phyloP scores from a whole-genome alignment of 73 alveolate species.

The Breviolum minutum region DNA sequence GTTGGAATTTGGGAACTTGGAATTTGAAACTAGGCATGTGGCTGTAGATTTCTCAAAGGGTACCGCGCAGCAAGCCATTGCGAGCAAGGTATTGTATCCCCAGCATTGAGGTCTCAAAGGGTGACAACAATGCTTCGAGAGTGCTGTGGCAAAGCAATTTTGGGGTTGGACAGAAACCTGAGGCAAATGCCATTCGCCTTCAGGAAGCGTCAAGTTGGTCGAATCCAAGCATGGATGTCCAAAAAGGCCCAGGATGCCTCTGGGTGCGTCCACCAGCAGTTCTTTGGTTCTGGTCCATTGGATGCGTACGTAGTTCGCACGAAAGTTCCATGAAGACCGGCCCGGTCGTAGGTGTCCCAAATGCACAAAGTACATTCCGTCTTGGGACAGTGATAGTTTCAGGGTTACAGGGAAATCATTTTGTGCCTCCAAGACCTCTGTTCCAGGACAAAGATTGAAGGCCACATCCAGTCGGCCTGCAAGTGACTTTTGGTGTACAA shows the following conservation, averaged over 20 bases:
- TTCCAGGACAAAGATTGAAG: conserved; percentile 63
- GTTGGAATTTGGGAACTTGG: conserved; percentile 42
- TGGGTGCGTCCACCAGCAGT: neutral
- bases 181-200: conserved; percentile 51
- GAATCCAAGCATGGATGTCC: conserved; percentile 38
- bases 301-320: conserved; percentile 43
- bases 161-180: conserved; percentile 28
- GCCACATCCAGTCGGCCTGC: conserved; percentile 25
- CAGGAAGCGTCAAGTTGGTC: neutral
- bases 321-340: conserved; percentile 9
- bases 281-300: conserved; percentile 36
- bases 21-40: conserved; percentile 67
- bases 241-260: conserved; percentile 29
- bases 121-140: conserved; percentile 71
- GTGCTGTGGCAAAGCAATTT: conserved; percentile 26
- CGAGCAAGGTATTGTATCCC: conserved; percentile 59
- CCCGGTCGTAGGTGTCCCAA: conserved; percentile 74
- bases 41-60: conserved; percentile 12
- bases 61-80: conserved; percentile 81
- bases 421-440: conserved; percentile 26
- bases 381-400: conserved; percentile 43
- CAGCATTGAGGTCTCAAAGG: conserved; percentile 86
- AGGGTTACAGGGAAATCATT: conserved; percentile 17
- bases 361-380: conserved; percentile 19
- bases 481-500: neutral